Conservation (phyloP, 805 yeast species). For the Brettanomyces nanus region DNA sequence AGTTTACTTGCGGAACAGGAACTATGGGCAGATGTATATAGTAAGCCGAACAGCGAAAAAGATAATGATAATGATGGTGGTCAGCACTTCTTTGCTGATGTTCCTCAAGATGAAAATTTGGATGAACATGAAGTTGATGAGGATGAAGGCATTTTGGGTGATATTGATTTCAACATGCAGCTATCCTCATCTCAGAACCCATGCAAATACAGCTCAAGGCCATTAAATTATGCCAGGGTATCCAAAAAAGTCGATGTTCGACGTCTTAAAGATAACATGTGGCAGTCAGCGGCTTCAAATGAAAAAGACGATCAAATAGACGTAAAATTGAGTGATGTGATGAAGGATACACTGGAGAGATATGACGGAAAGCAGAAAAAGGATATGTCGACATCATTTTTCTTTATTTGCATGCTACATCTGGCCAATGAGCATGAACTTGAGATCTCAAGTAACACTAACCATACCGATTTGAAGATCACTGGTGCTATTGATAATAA, state of each 20-base stretch:
- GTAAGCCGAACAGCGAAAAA: constrained; percentile 17
- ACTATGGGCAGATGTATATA: constrained; percentile 65
- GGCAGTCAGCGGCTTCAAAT: constrained; percentile 40
- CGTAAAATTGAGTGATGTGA: constrained; percentile 15
- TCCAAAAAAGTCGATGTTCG: constrained; percentile 78
- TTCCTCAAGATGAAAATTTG: constrained; percentile 10
- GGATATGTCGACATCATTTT: constrained; percentile 78
- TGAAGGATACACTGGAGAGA: constrained; percentile 24
- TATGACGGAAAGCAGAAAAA: constrained; percentile 50
- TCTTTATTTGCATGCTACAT: constrained; percentile 76
- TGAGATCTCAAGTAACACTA: constrained; percentile 38
- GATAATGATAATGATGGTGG: constrained; percentile 26
- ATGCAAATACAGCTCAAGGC: neutral
- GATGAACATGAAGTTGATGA: constrained; percentile 22
- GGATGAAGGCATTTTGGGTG: constrained; percentile 23
- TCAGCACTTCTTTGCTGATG: constrained; percentile 4
- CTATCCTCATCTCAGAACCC: constrained; percentile 3
- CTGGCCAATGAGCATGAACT: constrained; percentile 82
- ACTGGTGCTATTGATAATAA: neutral
- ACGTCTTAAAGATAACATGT: constrained; percentile 62
- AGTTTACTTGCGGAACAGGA: constrained; percentile 45
- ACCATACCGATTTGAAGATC: constrained; percentile 15
- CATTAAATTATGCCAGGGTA: constrained; percentile 50
- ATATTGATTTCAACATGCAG: constrained; percentile 10
- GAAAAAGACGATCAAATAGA: constrained; percentile 8